These are phyloP conservation scores for Gamsiella multidivaricata DNA, from an alignment of 192 early-diverging fungal genomes.

Conservation along the genomic window DNA sequence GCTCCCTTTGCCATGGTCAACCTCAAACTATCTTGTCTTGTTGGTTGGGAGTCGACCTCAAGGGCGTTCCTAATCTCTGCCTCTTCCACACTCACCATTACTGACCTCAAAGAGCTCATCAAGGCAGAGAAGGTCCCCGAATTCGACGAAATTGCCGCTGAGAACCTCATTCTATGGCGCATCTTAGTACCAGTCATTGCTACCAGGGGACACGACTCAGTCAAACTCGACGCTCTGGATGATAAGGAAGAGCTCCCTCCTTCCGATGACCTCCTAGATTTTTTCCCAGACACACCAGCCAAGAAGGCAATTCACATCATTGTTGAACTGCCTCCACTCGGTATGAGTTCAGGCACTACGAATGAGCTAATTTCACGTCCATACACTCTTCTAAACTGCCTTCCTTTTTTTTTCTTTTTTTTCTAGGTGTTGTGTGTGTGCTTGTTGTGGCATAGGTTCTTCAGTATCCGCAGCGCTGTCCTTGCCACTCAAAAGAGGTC, in stretches of 20 bases:
- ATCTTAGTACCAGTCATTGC: background rate
- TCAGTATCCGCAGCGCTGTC: too few species aligned
- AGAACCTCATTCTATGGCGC: constrained; percentile 9
- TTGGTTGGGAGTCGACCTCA: constrained; percentile 13
- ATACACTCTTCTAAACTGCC: too few species aligned
- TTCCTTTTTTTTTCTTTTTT: too few species aligned
- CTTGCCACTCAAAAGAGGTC: constrained; percentile 2
- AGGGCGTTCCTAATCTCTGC: constrained; percentile 1
- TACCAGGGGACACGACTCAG: background rate
- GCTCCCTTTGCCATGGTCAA: background rate
- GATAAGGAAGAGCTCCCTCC: background rate
- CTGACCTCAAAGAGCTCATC: constrained; percentile 13
- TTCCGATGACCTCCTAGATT: background rate
- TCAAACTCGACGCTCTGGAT: background rate
- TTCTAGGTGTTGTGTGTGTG: too few species aligned
- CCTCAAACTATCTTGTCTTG: constrained; percentile 14
- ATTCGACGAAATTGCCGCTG: background rate
- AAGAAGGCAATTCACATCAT: constrained; percentile 19
- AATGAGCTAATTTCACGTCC: too few species aligned
- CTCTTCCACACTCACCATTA: background rate
- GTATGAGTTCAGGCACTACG: constrained; percentile 6
- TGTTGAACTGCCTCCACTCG: constrained; percentile 5
- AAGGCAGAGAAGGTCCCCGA: background rate
- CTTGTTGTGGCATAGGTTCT: too few species aligned
- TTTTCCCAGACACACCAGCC: background rate